Evolutionary conservation across 345 rosid species (phyloP).

Genomic region (Angophora floribunda): DNA sequence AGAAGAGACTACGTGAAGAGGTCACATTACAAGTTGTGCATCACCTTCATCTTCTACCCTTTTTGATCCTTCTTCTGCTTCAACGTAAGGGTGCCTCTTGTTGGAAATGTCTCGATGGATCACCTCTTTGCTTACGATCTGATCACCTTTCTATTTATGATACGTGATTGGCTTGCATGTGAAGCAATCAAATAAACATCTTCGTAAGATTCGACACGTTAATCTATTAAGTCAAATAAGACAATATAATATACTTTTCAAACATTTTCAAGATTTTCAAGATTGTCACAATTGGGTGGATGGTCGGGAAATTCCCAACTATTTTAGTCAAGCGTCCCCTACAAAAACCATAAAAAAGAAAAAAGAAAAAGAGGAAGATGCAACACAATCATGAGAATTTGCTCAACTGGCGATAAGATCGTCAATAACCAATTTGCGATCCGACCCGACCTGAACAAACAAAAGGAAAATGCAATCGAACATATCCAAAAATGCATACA

Average conservation of each 20-base stretch:
- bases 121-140: accelerated
- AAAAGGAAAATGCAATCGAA: background rate
- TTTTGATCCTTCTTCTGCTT: background rate
- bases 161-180: accelerated
- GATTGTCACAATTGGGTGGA: accelerated
- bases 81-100: background rate
- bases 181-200: accelerated
- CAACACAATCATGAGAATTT: background rate
- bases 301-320: accelerated
- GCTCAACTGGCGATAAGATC: accelerated
- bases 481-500: background rate
- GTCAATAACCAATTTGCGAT: background rate
- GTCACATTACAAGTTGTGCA: background rate
- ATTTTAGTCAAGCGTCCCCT: accelerated
- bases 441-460: background rate
- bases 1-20: no score
- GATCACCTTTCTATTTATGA: background rate
- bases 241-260: background rate
- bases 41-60: background rate
- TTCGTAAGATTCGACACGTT: accelerated
- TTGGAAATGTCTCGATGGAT: background rate
- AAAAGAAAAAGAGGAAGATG: background rate
- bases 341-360: background rate
- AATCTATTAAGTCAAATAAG: background rate
- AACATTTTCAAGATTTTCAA: background rate